phyloP scores from a whole-genome alignment of 2,329 filamentous ascomycete genomes.

The Penicillium sp. region DNA sequence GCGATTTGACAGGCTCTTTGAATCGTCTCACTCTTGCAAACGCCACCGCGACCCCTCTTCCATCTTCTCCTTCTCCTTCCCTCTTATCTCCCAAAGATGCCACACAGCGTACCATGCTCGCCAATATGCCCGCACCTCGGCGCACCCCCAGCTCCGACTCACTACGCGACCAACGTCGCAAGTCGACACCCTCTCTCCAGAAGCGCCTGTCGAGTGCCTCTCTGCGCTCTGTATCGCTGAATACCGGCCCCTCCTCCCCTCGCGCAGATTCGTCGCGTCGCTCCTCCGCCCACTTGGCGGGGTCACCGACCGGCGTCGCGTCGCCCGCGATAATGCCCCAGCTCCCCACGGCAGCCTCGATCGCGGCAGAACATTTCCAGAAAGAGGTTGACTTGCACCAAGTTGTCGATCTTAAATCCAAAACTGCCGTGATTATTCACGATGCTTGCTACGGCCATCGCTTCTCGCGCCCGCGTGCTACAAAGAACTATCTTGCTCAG shows the following conservation, averaged over 20 bases:
- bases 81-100: slow-evolving; percentile 24
- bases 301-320: slow-evolving; percentile 21
- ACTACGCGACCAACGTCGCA: slow-evolving; percentile 34
- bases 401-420: slow-evolving; percentile 37
- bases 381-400: slow-evolving; percentile 64
- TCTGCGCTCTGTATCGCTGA: slow-evolving; percentile 30
- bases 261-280: slow-evolving; percentile 32
- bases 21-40: slow-evolving; percentile 27
- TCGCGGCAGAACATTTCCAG: slow-evolving; percentile 65
- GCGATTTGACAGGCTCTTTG: slow-evolving; percentile 23
- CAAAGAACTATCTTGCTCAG: slow-evolving; percentile 61
- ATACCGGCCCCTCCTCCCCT: slow-evolving; percentile 27
- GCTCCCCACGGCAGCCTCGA: slow-evolving; percentile 46
- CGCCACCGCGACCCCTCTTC: slow-evolving; percentile 21
- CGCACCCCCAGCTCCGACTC: slow-evolving; percentile 35
- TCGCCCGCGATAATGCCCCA: slow-evolving; percentile 24
- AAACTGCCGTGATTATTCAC: slow-evolving; percentile 80
- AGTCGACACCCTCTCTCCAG: slow-evolving; percentile 34
- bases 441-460: slow-evolving; percentile 94
- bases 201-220: slow-evolving; percentile 38
- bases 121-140: slow-evolving; percentile 22
- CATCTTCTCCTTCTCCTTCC: slow-evolving; percentile 27
- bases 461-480: slow-evolving; percentile 78
- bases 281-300: slow-evolving; percentile 30
- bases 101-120: slow-evolving; percentile 18